phyloP scores from a whole-genome alignment of 2,329 filamentous ascomycete genomes.

The Bipolaris sorokiniana region DNA sequence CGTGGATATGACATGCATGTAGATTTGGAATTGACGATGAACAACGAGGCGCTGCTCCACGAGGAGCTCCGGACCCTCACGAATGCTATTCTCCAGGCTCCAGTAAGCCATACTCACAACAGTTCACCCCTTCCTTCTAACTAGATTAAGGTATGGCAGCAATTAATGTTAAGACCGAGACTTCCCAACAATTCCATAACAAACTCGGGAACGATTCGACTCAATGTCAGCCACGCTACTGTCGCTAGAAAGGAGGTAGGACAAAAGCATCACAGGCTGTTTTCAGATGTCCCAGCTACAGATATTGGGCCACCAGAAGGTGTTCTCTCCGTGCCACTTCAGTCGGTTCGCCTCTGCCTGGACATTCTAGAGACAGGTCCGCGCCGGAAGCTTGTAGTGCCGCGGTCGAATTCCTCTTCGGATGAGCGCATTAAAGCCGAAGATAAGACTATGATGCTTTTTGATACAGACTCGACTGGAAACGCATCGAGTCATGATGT shows the following conservation, averaged over 20 bases:
- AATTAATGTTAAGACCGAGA: conserved; percentile 38
- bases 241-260: conserved; percentile 5
- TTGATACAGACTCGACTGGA: not conserved
- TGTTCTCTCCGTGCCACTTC: conserved; percentile 30
- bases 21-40: conserved; percentile 30
- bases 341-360: conserved; percentile 37
- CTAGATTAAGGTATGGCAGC: conserved; percentile 42
- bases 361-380: conserved; percentile 26
- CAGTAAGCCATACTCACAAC: conserved; percentile 26
- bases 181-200: conserved; percentile 12
- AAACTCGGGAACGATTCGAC: conserved; percentile 18
- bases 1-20: conserved; percentile 44
- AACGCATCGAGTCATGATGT: not conserved
- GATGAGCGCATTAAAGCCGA: not conserved
- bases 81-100: conserved; percentile 35
- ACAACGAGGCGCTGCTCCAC: conserved; percentile 32
- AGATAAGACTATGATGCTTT: not conserved
- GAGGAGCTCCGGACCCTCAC: conserved; percentile 29
- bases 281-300: conserved; percentile 28
- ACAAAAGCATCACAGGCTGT: conserved; percentile 29
- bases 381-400: conserved; percentile 10
- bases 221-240: conserved; percentile 31
- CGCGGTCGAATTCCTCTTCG: conserved; percentile 16
- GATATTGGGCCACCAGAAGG: conserved; percentile 43
- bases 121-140: not conserved